These are phyloP conservation scores for Fusarium sp. DNA, from an alignment of 2,329 filamentous ascomycete species.

Conservation along the genomic window DNA sequence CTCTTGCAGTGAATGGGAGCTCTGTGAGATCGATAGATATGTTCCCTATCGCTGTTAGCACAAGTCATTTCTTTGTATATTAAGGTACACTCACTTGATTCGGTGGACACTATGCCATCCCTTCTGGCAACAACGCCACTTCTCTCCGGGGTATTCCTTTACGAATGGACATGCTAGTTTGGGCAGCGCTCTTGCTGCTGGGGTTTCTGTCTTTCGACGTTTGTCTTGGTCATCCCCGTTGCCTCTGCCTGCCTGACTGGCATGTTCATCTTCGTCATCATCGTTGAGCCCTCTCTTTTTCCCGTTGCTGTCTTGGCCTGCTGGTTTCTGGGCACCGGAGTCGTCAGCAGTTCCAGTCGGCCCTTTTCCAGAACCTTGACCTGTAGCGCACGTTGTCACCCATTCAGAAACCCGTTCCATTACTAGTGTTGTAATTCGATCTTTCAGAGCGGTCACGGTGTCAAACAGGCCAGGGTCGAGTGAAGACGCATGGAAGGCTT, in stretches of 20 bases:
- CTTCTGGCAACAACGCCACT: conserved; percentile 14
- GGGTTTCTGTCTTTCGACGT: conserved; percentile 20
- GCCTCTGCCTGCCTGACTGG: conserved; percentile 1
- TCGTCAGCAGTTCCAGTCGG: not conserved
- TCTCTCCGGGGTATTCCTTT: conserved; percentile 18
- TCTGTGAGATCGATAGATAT: conserved; percentile 24
- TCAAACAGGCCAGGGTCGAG: conserved; percentile 16
- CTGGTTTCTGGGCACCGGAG: not conserved
- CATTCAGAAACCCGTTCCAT: conserved; percentile 13
- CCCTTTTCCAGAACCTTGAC: not conserved
- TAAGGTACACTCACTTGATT: conserved; percentile 18
- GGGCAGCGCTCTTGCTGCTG: not conserved
- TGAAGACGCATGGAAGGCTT: conserved; percentile 21
- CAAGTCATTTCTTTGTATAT: not conserved
- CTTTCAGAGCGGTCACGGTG: conserved; percentile 19
- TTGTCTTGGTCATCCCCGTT: conserved; percentile 34
- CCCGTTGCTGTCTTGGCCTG: not conserved
- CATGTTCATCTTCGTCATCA: not conserved
- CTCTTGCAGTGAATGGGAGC: conserved; percentile 24
- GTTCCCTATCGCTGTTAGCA: conserved; percentile 18
- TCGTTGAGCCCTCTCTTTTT: conserved; percentile 32
- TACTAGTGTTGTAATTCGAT: conserved; percentile 12
- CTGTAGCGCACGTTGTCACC: conserved; percentile 18
- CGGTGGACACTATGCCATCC: conserved; percentile 22
- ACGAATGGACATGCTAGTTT: conserved; percentile 31